phyloP scores from a whole-genome alignment of 306 rosid species.

The Biancaea sappan region DNA sequence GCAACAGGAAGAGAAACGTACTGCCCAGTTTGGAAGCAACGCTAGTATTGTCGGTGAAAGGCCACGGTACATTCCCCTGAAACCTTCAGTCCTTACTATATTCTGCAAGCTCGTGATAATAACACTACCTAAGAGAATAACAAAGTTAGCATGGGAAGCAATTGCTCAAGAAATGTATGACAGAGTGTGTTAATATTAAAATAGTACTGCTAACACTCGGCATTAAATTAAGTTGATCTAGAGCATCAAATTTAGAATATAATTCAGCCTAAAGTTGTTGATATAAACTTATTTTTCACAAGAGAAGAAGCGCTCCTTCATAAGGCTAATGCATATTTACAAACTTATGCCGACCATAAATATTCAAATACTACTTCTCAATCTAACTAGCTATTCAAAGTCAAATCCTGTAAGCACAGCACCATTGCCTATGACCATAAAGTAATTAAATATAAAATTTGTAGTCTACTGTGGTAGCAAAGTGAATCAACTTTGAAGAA shows the following conservation, averaged over 20 bases:
- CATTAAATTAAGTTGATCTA: constrained; percentile 17
- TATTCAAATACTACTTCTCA: background rate
- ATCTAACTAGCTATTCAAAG: constrained; percentile 19
- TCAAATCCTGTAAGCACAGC: background rate
- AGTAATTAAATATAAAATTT: background rate
- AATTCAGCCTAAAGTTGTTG: constrained; percentile 8
- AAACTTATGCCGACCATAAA: background rate
- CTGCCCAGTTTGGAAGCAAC: constrained; percentile 98
- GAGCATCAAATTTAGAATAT: background rate
- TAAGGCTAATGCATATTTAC: background rate
- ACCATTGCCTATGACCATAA: background rate
- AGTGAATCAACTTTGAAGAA: background rate
- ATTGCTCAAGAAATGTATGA: constrained; percentile 2
- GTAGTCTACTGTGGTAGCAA: background rate
- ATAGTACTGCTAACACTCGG: background rate
- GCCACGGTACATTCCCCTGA: constrained; percentile 91
- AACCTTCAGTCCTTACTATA: constrained; percentile 78
- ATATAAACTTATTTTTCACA: constrained; percentile 4
- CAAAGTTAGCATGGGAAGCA: constrained; percentile 30
- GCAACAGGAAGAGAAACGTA: constrained; percentile 49
- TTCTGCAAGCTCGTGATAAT: constrained; percentile 73
- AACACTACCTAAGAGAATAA: constrained; percentile 64
- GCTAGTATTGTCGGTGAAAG: constrained; percentile 94
- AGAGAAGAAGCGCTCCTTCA: constrained; percentile 18
- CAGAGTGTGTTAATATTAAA: background rate